Evolutionary conservation across 75 land plant species (phyloP), one percentile per base, ranked within the genome.

Genomic region (Larix kaempferi): DNA sequence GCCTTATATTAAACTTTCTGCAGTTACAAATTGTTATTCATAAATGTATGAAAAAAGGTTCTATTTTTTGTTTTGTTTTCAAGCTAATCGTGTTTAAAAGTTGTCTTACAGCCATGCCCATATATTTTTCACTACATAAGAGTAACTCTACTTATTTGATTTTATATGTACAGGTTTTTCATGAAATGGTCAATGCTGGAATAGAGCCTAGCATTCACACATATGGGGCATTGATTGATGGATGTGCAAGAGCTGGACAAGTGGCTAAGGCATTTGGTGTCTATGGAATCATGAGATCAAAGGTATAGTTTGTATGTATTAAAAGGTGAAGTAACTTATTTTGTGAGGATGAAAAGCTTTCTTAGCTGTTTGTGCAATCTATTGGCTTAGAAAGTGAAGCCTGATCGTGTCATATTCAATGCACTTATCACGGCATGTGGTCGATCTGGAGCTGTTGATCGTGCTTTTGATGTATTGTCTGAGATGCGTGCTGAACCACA

Each of bases 201-300:
- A 80, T 94, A 21, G 94, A 89, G 71, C 93, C 99, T 54, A 96
- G 86, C 80, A 80, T 92, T 75, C 87, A 92, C 71, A 96, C 99
- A 33, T 96, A 95, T 86, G 99, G 95, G 52, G 93, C 98, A 44
- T 83, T 96, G 66, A 96, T 96, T 87, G 99, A 96, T 91, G 99
- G 99, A 33, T 96, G 99, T 88, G 99, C 92, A 22, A 85, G 93
- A 78, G 93, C 98, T 78, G 95, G 95, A 11, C 98, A 96, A 77
- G 86, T 94, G 49, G 92, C 95, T 12, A 96, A 96, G 82, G 98
- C 99, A 52, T 96, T 96, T 87, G 99, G 99, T 81, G 98, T 90
- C 21, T 96, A 96, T 82, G 96, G 98, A 52, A 96, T 94, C 71
- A 81, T 96, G 93, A 83, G 91, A 63, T 93, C 98, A 29, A 95